A percentile compares a stretch with the other conserved stretches of the same genome.
These are phyloP conservation scores for Euryodendron excelsum DNA, from an alignment of 148 eudicot species.

Conservation along the genomic window DNA sequence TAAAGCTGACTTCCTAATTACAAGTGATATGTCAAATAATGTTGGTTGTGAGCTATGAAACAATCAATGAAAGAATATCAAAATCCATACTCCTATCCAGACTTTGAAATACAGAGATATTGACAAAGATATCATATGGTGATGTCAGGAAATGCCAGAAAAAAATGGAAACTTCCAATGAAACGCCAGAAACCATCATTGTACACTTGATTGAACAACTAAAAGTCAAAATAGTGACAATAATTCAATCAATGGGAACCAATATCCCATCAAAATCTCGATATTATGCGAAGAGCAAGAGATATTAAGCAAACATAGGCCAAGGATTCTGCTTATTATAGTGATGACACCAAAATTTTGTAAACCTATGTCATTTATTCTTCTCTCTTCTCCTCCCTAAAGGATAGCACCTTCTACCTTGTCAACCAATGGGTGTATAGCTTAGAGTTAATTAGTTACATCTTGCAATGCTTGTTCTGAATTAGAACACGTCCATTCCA, in stretches of 20 bases:
- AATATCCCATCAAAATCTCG: constrained; percentile 3
- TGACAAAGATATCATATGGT: constrained; percentile 6
- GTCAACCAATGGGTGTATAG: not conserved
- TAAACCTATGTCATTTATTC: not conserved
- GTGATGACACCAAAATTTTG: not conserved
- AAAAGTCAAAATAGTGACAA: not conserved
- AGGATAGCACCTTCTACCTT: not conserved
- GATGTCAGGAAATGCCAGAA: not conserved
- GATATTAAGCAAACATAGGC: not conserved
- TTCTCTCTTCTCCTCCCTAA: not conserved
- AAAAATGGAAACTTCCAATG: not conserved
- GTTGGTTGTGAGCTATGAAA: not conserved
- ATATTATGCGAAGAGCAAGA: not conserved
- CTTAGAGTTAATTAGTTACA: not conserved
- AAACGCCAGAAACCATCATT: not conserved
- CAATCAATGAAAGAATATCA: not conserved
- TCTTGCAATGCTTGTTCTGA: not conserved
- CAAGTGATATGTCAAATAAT: too few relatives aligned
- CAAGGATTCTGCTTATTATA: not conserved
- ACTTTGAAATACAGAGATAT: not conserved
- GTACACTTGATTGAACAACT: not conserved
- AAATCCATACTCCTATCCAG: not conserved
- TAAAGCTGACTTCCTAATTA: not conserved
- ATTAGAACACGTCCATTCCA: not conserved
- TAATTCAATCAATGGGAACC: not conserved